phyloP scores from a whole-genome alignment of 768 basidiomycete species.

The Russula brevipes region DNA sequence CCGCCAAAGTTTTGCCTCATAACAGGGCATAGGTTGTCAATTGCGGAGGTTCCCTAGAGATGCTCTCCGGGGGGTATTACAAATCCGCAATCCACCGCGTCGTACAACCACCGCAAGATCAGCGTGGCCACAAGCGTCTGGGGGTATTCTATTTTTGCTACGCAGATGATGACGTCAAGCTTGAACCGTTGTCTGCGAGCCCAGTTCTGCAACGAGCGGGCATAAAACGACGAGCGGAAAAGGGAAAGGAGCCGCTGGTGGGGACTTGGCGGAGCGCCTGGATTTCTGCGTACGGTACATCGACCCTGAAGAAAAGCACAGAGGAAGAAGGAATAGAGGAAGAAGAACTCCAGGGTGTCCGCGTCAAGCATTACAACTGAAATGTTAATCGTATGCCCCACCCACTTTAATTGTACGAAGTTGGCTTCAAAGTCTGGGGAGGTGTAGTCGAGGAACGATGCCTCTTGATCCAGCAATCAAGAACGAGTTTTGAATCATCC shows the following conservation, averaged over 20 bases:
- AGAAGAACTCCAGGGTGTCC: constrained; percentile 30
- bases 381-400: too few relatives aligned
- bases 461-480: too few relatives aligned
- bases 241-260: constrained; percentile 29
- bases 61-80: constrained; percentile 35
- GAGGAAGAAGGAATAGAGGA: constrained; percentile 32
- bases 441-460: too few relatives aligned
- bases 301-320: constrained; percentile 29
- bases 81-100: constrained; percentile 37
- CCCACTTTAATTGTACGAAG: too few relatives aligned
- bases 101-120: constrained; percentile 34
- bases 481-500: too few relatives aligned
- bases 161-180: constrained; percentile 30
- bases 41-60: constrained; percentile 33
- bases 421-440: too few relatives aligned
- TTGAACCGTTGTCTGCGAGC: constrained; percentile 30
- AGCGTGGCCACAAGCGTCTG: constrained; percentile 32
- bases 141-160: constrained; percentile 36
- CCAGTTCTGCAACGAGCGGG: constrained; percentile 33
- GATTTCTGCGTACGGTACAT: constrained; percentile 32
- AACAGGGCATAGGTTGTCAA: constrained; percentile 37
- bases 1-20: constrained; percentile 23
- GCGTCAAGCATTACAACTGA: constrained; percentile 28
- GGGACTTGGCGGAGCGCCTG: constrained; percentile 30
- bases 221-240: constrained; percentile 27